Base-by-base conservation (phyloP, 2,329 filamentous ascomycete genomes). In the Hortaea werneckii region DNA sequence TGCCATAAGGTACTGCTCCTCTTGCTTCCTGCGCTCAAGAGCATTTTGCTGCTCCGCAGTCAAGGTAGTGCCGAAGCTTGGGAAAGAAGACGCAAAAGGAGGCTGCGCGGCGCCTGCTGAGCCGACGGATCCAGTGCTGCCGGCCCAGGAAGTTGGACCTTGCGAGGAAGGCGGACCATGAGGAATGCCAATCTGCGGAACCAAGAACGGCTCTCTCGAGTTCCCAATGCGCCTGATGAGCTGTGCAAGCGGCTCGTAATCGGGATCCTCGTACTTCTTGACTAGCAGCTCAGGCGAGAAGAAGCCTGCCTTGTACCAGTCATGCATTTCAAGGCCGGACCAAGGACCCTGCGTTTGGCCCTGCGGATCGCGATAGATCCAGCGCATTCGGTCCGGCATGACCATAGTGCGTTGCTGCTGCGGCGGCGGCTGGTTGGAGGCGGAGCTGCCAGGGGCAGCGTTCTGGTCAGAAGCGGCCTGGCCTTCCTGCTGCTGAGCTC, bases 291-390 rank as follows among this genome's bases (percentile, higher is more conserved):
- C 90, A 0, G 90, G 83, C 0, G 87, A 94, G 67, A 98, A 98
- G 70, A 96, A 98, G 40, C 90, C 89, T 34, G 89, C 90, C 65
- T 96, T 96, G 69, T 96, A 98, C 92, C 92, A 98, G 58, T 98
- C 94, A 56, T 98, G 94, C 92, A 98, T 98, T 67, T 98, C 92
- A 42, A 98, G 71, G 1, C 92, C 92, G 35, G 88, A 95, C 68
- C 92, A 98, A 0, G 92, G 92, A 0, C 92, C 92, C 62, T 98
- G 92, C 5, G 87, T 83, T 51, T 87, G 84, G 20, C 88, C 88
- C 62, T 94, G 87, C 5, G 92, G 92, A 62, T 98, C 92, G 43
- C 94, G 82, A 63, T 98, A 98, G 12, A 95, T 90, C 92, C 92
- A 98, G 58, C 90, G 78, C 88, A 98, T 98, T 10, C 94, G 78